These are phyloP conservation scores for Xylariaceae sp. DNA, from an alignment of 2,329 filamentous ascomycete species.

Conservation along the genomic window DNA sequence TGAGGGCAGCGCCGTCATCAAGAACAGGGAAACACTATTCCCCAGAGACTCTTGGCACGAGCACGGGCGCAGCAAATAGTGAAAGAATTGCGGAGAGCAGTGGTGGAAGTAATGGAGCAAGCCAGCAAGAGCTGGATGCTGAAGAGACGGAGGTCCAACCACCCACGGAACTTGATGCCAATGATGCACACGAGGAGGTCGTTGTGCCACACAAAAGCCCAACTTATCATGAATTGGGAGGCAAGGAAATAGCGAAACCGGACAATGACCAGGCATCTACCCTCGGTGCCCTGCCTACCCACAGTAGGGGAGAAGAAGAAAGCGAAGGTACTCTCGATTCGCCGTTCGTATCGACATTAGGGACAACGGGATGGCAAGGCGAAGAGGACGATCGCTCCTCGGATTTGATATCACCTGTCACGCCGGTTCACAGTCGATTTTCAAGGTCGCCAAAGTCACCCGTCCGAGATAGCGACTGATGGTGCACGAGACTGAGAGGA, in stretches of 20 bases:
- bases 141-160: slow-evolving; percentile 2
- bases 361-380: slow-evolving; percentile 18
- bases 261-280: slow-evolving; percentile 12
- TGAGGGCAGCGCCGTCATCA: slow-evolving; percentile 2
- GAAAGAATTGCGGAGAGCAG: not conserved
- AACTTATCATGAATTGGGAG: slow-evolving; percentile 26
- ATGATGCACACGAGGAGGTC: not conserved
- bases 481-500: too few species aligned
- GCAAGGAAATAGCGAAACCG: slow-evolving; percentile 14
- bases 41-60: slow-evolving; percentile 20
- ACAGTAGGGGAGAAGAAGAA: slow-evolving; percentile 10
- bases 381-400: slow-evolving; percentile 18
- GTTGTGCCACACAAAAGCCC: slow-evolving; percentile 7
- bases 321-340: slow-evolving; percentile 18
- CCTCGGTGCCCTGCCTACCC: slow-evolving; percentile 7
- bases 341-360: slow-evolving; percentile 26
- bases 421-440: slow-evolving; percentile 11
- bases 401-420: slow-evolving; percentile 26
- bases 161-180: not conserved
- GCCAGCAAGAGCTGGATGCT: slow-evolving; percentile 10
- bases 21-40: slow-evolving; percentile 19
- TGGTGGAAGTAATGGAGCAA: slow-evolving; percentile 8
- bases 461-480: too few species aligned
- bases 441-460: too few species aligned
- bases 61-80: slow-evolving; percentile 9